These are phyloP conservation scores for Desmodesmus armatus DNA, from an alignment of 139 green algal species.

Conservation along the genomic window DNA sequence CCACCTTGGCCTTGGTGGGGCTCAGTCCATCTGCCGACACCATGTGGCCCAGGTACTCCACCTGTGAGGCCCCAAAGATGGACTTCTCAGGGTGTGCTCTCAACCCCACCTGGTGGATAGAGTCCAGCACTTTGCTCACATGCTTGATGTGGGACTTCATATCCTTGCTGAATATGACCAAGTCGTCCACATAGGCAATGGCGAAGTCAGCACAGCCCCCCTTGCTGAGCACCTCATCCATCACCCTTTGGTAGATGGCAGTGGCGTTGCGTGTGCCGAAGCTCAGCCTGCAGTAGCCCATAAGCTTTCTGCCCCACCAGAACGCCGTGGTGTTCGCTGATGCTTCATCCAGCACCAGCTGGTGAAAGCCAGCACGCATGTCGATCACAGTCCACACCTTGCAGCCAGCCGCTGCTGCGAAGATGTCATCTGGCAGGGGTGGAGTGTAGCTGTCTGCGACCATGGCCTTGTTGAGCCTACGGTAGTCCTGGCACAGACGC, in stretches of 20 bases:
- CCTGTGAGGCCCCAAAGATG: not conserved
- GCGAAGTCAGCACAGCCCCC: not conserved
- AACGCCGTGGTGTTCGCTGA: too few relatives aligned
- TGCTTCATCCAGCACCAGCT: too few relatives aligned
- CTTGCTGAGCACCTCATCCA: conserved; percentile 30
- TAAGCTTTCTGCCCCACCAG: conserved; percentile 23
- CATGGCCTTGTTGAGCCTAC: not conserved
- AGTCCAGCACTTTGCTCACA: conserved; percentile 44
- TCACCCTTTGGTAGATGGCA: conserved; percentile 36
- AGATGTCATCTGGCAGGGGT: conserved; percentile 1
- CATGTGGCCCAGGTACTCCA: conserved; percentile 57
- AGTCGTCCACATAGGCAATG: conserved; percentile 52
- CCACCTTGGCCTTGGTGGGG: conserved; percentile 43
- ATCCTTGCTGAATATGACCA: not conserved
- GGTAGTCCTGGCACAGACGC: not conserved
- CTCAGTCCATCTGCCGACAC: conserved; percentile 42
- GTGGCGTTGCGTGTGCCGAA: conserved; percentile 40
- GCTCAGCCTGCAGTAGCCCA: conserved; percentile 6
- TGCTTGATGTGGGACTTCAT: conserved; percentile 12
- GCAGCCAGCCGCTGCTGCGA: too few relatives aligned
- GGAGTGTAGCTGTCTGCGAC: not conserved
- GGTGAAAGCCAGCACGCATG: too few relatives aligned
- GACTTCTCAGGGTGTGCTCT: conserved; percentile 46
- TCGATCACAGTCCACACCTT: too few relatives aligned
- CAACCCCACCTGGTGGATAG: not conserved